Evolutionary conservation across 805 yeast genomes (phyloP), one percentile per base, ranked within the genome.

Genomic region (Candida gorgasii): DNA sequence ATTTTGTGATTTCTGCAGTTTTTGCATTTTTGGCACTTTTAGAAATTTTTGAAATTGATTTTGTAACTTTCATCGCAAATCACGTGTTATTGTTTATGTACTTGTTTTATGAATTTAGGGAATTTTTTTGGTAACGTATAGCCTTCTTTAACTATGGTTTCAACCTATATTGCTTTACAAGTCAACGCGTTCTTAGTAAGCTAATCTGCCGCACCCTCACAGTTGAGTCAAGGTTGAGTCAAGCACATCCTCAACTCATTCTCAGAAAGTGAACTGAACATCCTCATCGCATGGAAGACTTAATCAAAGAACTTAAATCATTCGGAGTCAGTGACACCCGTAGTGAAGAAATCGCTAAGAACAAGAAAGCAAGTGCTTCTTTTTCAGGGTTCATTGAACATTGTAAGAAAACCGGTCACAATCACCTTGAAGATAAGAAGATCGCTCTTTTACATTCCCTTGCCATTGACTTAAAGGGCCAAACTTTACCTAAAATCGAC

Each of bases 331-430:
- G 77, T 52, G 92, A 84, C 13, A 72, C 80, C 52, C 88, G 87
- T 61, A 73, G 86, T 46, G 78, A 80, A 38, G 98, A 93, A 58
- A 83, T 89, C 44, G 63, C 80, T 43, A 92, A 89, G 63, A 92
- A 93, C 69, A 82, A 82, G 60, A 90, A 90, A 63, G 95, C 90
- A 30, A 78, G 92, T 13, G 69, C 71, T 30, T 79, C 95, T 1
- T 73, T 93, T 40, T 74, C 72, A 22, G 77, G 77, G 27, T 75
- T 89, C 45, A 71, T 86, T 17, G 79, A 78, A 40, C 68, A 76
- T 16, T 38, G 55, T 18, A 41, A 40, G 6, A 49, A 44, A 5
- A 24, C 36, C 7, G 46, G 37, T 8, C 33, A 20, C 24, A 19
- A 27, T 9, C 29, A 42, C 19, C 55, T 55, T 27, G 85, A 82